Base-by-base conservation (phyloP, 768 basidiomycete genomes). In the Macrocybe gigantea region DNA sequence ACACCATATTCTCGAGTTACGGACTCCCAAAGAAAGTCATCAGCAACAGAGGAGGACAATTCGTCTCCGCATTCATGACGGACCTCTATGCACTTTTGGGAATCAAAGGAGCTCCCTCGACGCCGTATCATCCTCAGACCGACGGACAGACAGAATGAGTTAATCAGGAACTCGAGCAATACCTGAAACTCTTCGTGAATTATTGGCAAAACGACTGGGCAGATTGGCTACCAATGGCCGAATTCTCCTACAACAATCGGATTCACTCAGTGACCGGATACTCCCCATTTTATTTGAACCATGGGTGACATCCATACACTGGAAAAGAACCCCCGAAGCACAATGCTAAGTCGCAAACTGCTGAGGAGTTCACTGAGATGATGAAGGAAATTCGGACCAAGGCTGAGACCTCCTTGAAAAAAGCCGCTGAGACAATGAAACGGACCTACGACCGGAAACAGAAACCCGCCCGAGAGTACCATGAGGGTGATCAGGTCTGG, bases 241-340 rank as follows among this genome's bases (percentile, higher is more conserved):
- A 70, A 36, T 70, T 69, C 44, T 55, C 64, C 1, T 60, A 60
- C 46, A 70, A 70, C 50, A 61, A 63, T 44, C 49, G 56, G 6
- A 41, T 53, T 0, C 51, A 59, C 30, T 47, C 56, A 1, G 50
- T 63, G 1, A 69, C 61, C 9, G 57, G 61, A 1, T 43, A 57
- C 13, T 53, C 62, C 11, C 68, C 64, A 0, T 67, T 69, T 54
- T 64, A 60, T 37, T 38, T 61, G 4, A 65, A 64, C 50, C 55
- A 63, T 33, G 62, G 66, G 14, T 54, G 53, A 15, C 48, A 66
- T 38, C 63, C 63, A 1, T 41, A 50, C 8, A 45, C 52, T 11
- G 41, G 57, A 3, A 43, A 56, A 9, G 48, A 60, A 15, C 55
- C 51, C 1, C 22, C 22, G 4, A 56, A 48, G 13, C 13, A 42